Percentiles rank a stretch among this genome's conserved stretches.
These are phyloP conservation scores for Nannochloris sp. DNA, from an alignment of 139 green algal species.

Conservation along the genomic window DNA sequence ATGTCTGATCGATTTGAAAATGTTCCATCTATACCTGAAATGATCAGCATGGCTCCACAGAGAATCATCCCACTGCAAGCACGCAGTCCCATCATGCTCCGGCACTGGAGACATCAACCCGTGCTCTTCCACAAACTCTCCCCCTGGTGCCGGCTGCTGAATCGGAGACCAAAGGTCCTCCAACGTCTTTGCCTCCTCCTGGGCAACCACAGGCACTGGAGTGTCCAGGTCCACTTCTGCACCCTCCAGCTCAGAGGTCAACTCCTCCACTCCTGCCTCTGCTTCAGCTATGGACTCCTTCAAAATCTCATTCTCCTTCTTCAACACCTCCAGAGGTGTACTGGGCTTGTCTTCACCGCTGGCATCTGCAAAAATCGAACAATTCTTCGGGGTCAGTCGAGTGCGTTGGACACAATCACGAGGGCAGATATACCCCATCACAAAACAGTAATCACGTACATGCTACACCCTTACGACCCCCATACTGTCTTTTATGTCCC, in stretches of 20 bases:
- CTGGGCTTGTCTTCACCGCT: background rate
- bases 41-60: slow-evolving; percentile 76
- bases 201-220: background rate
- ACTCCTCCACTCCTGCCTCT: slow-evolving; percentile 16
- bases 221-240: slow-evolving; percentile 18
- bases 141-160: slow-evolving; percentile 1
- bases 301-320: slow-evolving; percentile 68
- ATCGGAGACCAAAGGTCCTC: slow-evolving; percentile 38
- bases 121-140: slow-evolving; percentile 22
- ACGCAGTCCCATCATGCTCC: slow-evolving; percentile 79
- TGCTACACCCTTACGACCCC: no score
- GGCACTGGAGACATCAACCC: slow-evolving; percentile 35
- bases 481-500: no score
- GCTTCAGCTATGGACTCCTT: slow-evolving; percentile 40
- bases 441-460: no score
- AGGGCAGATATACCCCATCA: no score
- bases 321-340: slow-evolving; percentile 51
- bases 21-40: slow-evolving; percentile 86
- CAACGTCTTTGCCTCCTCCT: background rate
- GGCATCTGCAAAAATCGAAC: background rate
- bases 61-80: slow-evolving; percentile 73
- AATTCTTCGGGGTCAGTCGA: no score
- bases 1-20: slow-evolving; percentile 63
- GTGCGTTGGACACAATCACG: no score
- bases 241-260: slow-evolving; percentile 8